Evolutionary conservation across 805 yeast genomes (phyloP).

Genomic region (Gaillardinia entomophila): DNA sequence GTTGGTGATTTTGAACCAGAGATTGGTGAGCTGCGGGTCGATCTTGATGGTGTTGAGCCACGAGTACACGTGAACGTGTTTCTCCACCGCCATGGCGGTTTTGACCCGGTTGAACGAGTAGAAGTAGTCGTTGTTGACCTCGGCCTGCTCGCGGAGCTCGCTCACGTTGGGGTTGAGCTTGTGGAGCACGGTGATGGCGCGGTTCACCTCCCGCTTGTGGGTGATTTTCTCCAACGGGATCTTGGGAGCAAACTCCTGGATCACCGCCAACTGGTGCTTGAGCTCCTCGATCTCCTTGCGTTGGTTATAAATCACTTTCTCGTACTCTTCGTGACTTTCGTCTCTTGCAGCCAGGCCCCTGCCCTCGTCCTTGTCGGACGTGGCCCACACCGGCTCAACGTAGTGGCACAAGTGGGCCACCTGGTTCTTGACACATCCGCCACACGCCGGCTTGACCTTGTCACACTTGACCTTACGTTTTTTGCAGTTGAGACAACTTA

Average conservation of each 20-base stretch:
- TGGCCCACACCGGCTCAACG: conserved; percentile 35
- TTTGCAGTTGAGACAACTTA: conserved; percentile 36
- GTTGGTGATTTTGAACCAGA: conserved; percentile 36
- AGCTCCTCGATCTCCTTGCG: conserved; percentile 26
- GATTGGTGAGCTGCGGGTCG: conserved; percentile 34
- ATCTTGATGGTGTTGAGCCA: conserved; percentile 35
- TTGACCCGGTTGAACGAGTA: conserved; percentile 5
- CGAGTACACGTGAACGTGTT: conserved; percentile 21
- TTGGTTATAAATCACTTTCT: conserved; percentile 18
- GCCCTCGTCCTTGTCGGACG: background rate
- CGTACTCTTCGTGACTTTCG: conserved; percentile 14
- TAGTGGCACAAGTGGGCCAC: conserved; percentile 37
- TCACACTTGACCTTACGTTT: conserved; percentile 41
- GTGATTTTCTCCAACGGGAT: background rate
- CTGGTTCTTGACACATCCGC: conserved; percentile 36
- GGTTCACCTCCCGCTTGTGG: background rate
- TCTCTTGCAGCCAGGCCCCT: background rate
- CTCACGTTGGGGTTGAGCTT: conserved; percentile 13
- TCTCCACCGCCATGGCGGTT: conserved; percentile 1
- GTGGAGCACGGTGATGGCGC: conserved; percentile 12
- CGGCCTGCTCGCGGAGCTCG: conserved; percentile 5
- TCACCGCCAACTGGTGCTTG: conserved; percentile 18
- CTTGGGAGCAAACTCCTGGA: conserved; percentile 6
- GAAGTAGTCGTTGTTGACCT: conserved; percentile 11
- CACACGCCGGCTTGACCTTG: conserved; percentile 33